These are phyloP conservation scores for Epicoccum nigrum DNA, from an alignment of 2,329 filamentous ascomycete species.

Conservation along the genomic window DNA sequence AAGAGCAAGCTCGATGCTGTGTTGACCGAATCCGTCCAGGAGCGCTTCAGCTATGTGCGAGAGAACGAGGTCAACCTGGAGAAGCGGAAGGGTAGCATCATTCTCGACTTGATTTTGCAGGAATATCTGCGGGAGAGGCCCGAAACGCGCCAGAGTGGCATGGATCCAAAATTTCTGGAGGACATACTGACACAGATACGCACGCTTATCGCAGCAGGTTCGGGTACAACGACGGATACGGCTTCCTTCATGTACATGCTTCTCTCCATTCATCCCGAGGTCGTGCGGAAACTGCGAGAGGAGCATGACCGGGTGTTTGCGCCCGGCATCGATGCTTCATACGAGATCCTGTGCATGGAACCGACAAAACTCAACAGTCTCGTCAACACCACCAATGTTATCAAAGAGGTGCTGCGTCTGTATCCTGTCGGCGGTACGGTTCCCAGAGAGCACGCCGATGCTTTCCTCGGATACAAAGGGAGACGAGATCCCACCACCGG, in stretches of 20 bases:
- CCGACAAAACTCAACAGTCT: slow-evolving; percentile 58
- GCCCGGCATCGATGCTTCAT: slow-evolving; percentile 46
- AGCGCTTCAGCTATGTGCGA: slow-evolving; percentile 45
- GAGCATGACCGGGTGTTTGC: slow-evolving; percentile 63
- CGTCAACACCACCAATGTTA: slow-evolving; percentile 58
- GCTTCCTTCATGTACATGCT: slow-evolving; percentile 41
- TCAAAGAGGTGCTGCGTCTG: slow-evolving; percentile 61
- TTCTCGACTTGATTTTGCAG: slow-evolving; percentile 44
- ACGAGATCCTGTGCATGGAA: slow-evolving; percentile 49
- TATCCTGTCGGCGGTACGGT: slow-evolving; percentile 57
- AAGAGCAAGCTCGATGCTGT: slow-evolving; percentile 38
- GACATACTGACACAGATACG: slow-evolving; percentile 47
- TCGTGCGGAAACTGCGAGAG: slow-evolving; percentile 42
- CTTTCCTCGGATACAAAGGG: slow-evolving; percentile 50
- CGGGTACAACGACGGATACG: slow-evolving; percentile 50
- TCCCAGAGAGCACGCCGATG: slow-evolving; percentile 46
- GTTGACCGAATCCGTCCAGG: slow-evolving; percentile 43
- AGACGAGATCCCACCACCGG: slow-evolving; percentile 53
- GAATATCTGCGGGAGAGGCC: slow-evolving; percentile 32
- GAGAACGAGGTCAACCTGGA: slow-evolving; percentile 43
- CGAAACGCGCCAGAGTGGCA: slow-evolving; percentile 15
- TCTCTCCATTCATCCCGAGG: slow-evolving; percentile 35
- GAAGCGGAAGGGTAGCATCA: slow-evolving; percentile 44
- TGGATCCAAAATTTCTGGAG: slow-evolving; percentile 44
- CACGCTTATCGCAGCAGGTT: slow-evolving; percentile 52